Percentiles rank a stretch among this genome's conserved stretches.
Conservation (phyloP, 495 filamentous ascomycete species). For the Cladorrhinum samala region DNA sequence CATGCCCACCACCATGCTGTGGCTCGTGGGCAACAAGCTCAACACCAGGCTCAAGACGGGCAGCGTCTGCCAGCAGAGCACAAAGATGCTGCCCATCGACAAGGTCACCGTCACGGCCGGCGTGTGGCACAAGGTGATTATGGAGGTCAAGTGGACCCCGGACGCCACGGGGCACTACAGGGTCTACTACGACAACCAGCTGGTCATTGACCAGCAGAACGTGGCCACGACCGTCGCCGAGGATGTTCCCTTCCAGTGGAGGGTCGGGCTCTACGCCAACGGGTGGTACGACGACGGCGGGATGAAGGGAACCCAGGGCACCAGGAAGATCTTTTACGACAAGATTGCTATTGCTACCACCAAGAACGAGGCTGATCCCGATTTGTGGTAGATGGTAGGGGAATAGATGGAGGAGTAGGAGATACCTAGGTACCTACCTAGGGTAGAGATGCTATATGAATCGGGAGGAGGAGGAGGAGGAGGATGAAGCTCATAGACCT, state of each 20-base stretch:
- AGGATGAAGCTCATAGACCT: too few species aligned
- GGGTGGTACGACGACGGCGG: conserved; percentile 47
- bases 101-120: conserved; percentile 40
- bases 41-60: conserved; percentile 43
- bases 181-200: conserved; percentile 46
- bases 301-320: conserved; percentile 41
- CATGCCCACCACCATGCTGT: conserved; percentile 51
- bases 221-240: conserved; percentile 44
- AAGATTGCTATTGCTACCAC: conserved; percentile 44
- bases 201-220: conserved; percentile 39
- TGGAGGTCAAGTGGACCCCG: conserved; percentile 45
- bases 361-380: conserved; percentile 41
- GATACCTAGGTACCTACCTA: too few species aligned
- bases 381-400: neutral
- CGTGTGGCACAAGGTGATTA: conserved; percentile 44
- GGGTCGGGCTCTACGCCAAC: conserved; percentile 52
- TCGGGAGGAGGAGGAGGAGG: neutral
- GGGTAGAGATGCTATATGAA: too few species aligned
- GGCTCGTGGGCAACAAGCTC: conserved; percentile 43
- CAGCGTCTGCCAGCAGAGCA: conserved; percentile 20
- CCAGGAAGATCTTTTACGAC: conserved; percentile 49
- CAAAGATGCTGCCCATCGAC: conserved; percentile 28
- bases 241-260: conserved; percentile 44
- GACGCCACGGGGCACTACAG: conserved; percentile 44
- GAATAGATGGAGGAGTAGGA: neutral